phyloP scores from a whole-genome alignment of 2,329 filamentous ascomycete species.

The Stemphylium vesicarium region DNA sequence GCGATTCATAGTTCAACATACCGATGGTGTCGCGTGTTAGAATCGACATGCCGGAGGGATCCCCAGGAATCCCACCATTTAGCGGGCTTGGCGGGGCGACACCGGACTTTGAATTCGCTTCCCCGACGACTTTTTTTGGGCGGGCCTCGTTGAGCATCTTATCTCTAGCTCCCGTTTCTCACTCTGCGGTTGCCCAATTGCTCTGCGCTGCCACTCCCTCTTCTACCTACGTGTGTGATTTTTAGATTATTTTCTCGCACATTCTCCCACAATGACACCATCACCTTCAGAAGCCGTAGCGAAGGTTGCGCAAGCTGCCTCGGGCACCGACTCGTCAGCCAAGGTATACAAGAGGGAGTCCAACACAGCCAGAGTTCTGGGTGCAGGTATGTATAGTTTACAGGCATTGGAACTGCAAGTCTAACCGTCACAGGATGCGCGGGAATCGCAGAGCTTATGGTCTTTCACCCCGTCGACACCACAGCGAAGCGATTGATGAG shows the following conservation, averaged over 20 bases:
- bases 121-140: conserved; percentile 17
- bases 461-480: conserved; percentile 86
- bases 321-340: conserved; percentile 51
- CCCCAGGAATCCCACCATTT: not conserved
- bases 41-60: not conserved
- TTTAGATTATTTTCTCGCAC: not conserved
- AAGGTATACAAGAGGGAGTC: conserved; percentile 83
- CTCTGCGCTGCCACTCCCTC: conserved; percentile 17
- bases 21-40: not conserved
- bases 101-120: conserved; percentile 16
- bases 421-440: conserved; percentile 71
- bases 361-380: conserved; percentile 82
- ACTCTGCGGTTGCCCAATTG: conserved; percentile 13
- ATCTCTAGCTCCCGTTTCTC: conserved; percentile 16
- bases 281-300: conserved; percentile 37
- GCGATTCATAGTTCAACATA: too few relatives aligned
- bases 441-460: conserved; percentile 88
- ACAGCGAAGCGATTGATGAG: conserved; percentile 99
- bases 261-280: conserved; percentile 33
- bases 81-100: conserved; percentile 13
- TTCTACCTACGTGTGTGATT: conserved; percentile 1
- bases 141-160: conserved; percentile 6
- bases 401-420: not conserved
- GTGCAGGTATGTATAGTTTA: conserved; percentile 73
- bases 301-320: conserved; percentile 37